Conservation (phyloP, 2,329 filamentous ascomycete genomes). For the Alternaria burnsii region DNA sequence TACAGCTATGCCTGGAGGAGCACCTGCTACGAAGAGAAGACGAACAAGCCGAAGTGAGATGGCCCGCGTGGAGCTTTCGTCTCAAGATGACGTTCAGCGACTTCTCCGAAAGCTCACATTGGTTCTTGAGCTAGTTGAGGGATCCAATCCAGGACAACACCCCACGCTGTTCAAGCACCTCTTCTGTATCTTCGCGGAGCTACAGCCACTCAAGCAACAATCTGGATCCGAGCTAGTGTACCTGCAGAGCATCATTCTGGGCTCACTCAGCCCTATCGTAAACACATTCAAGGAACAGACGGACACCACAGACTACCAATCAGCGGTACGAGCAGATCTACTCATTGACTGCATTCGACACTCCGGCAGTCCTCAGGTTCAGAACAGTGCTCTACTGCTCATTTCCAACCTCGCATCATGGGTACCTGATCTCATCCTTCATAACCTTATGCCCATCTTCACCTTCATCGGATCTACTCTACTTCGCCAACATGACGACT, state of each 20-base stretch:
- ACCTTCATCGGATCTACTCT: slow-evolving; percentile 96
- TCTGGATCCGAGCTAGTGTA: slow-evolving; percentile 89
- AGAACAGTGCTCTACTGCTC: slow-evolving; percentile 87
- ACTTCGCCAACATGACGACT: slow-evolving; percentile 91
- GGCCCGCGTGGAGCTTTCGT: slow-evolving; percentile 67
- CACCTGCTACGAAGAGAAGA: slow-evolving; percentile 79
- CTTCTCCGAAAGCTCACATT: slow-evolving; percentile 81
- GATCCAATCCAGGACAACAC: slow-evolving; percentile 77
- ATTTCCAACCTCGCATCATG: slow-evolving; percentile 87
- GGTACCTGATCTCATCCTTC: slow-evolving; percentile 88
- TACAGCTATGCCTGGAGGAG: slow-evolving; percentile 74
- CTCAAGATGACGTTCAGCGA: slow-evolving; percentile 70
- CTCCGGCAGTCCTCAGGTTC: slow-evolving; percentile 89
- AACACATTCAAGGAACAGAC: slow-evolving; percentile 70
- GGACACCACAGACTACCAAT: slow-evolving; percentile 73
- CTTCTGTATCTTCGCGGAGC: slow-evolving; percentile 84
- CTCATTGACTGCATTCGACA: slow-evolving; percentile 94
- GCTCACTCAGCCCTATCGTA: slow-evolving; percentile 84
- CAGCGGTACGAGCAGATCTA: slow-evolving; percentile 84
- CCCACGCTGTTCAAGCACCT: slow-evolving; percentile 79
- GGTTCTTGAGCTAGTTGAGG: slow-evolving; percentile 87
- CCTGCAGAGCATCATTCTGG: slow-evolving; percentile 83
- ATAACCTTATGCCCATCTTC: slow-evolving; percentile 99
- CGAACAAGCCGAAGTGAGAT: slow-evolving; percentile 78
- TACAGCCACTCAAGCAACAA: slow-evolving; percentile 83